phyloP scores from a whole-genome alignment of 2,329 filamentous ascomycete genomes.

The Cryphonectria nitschkei region DNA sequence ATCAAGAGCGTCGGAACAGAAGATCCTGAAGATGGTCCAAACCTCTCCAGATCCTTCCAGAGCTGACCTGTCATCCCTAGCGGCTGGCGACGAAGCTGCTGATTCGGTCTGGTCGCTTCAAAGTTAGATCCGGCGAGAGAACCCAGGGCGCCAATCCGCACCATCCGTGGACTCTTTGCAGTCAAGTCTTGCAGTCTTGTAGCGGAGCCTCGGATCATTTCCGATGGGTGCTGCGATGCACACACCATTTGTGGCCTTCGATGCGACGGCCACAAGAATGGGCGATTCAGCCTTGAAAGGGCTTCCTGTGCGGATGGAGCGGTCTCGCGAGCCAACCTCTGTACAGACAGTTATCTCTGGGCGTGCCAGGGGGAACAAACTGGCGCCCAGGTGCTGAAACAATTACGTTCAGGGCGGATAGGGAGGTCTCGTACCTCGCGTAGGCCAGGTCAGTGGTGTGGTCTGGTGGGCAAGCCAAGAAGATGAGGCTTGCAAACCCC shows the following conservation, averaged over 20 bases:
- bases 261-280: background rate
- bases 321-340: background rate
- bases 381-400: background rate
- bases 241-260: slow-evolving; percentile 7
- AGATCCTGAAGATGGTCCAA: background rate
- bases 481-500: slow-evolving; percentile 26
- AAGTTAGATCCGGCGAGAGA: slow-evolving; percentile 9
- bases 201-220: slow-evolving; percentile 27
- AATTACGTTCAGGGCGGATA: background rate
- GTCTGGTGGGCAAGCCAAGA: background rate
- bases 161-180: slow-evolving; percentile 16
- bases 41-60: background rate
- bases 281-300: background rate
- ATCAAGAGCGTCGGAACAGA: background rate
- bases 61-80: slow-evolving; percentile 9
- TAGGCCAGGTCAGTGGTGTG: background rate
- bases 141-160: slow-evolving; percentile 7
- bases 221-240: slow-evolving; percentile 18
- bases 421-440: background rate
- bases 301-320: background rate
- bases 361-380: background rate
- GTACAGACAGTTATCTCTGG: background rate
- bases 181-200: slow-evolving; percentile 8
- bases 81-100: background rate
- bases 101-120: slow-evolving; percentile 7